Evolutionary conservation across 2,329 filamentous ascomycete species (phyloP), one percentile per base, ranked within the genome.

Genomic region (Fusarium sterilihyphosum): DNA sequence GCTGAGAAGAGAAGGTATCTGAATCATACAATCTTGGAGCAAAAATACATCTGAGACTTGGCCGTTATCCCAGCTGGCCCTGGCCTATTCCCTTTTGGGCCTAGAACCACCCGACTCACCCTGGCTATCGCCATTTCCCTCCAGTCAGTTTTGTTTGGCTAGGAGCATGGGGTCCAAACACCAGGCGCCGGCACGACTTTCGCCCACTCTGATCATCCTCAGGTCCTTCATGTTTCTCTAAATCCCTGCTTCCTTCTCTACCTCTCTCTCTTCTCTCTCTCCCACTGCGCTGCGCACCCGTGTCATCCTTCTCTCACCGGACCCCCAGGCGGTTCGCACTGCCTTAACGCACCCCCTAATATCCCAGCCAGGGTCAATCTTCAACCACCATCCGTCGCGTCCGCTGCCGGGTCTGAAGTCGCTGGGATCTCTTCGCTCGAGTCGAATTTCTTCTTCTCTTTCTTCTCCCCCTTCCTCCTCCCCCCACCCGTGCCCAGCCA

Each of bases 111-210:
- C 47, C 66, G 49, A 56, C 64, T 70, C 52, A 76, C 76, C 76
- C 75, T 73, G 65, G 77, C 57, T 69, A 73, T 78, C 70, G 60
- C 72, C 66, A 75, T 74, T 78, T 78, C 76, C 72, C 59, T 73
- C 73, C 70, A 63, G 67, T 76, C 59, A 67, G 64, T 47, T 47
- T 64, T 73, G 40, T 73, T 65, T 73, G 64, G 49, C 52, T 59
- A 68, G 46, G 53, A 70, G 68, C 74, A 70, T 77, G 71, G 70
- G 65, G 64, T 68, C 62, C 77, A 78, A 78, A 78, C 77, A 77
- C 75, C 77, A 77, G 60, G 68, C 70, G 58, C 56, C 73, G 54
- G 69, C 68, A 70, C 70, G 62, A 73, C 68, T 65, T 61, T 66
- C 67, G 61, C 68, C 71, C 68, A 73, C 73, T 69, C 44, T 73